Evolutionary conservation across 805 yeast genomes (phyloP).

Genomic region (Myxozyma vanderwaltii): DNA sequence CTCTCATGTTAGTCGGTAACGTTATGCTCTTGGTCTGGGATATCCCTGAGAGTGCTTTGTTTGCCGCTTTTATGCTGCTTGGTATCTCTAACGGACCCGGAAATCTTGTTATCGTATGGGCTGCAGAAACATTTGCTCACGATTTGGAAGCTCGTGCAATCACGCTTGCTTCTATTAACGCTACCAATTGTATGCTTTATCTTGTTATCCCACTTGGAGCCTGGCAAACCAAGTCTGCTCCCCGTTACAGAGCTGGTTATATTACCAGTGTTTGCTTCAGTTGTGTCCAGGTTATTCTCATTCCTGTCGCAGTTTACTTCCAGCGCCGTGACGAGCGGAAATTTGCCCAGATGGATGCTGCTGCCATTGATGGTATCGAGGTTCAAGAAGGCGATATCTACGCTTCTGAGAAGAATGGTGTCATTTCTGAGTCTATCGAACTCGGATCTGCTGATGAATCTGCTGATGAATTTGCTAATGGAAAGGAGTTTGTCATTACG

Average conservation of each 20-base stretch:
- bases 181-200: conserved; percentile 56
- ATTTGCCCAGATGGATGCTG: background rate
- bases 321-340: conserved; percentile 50
- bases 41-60: conserved; percentile 55
- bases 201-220: conserved; percentile 56
- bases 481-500: background rate
- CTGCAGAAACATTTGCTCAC: conserved; percentile 57
- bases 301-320: conserved; percentile 49
- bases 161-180: conserved; percentile 54
- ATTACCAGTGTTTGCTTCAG: conserved; percentile 36
- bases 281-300: conserved; percentile 28
- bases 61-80: conserved; percentile 62
- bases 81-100: conserved; percentile 66
- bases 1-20: conserved; percentile 56
- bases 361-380: background rate
- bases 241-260: conserved; percentile 39
- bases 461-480: background rate
- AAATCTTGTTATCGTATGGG: conserved; percentile 60
- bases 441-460: background rate
- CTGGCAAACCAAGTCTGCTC: conserved; percentile 44
- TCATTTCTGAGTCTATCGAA: background rate
- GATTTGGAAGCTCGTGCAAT: conserved; percentile 58
- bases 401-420: background rate
- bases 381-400: background rate
- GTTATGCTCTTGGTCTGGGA: conserved; percentile 58